Conservation (phyloP, 306 rosid genomes). For the Senna tora region DNA sequence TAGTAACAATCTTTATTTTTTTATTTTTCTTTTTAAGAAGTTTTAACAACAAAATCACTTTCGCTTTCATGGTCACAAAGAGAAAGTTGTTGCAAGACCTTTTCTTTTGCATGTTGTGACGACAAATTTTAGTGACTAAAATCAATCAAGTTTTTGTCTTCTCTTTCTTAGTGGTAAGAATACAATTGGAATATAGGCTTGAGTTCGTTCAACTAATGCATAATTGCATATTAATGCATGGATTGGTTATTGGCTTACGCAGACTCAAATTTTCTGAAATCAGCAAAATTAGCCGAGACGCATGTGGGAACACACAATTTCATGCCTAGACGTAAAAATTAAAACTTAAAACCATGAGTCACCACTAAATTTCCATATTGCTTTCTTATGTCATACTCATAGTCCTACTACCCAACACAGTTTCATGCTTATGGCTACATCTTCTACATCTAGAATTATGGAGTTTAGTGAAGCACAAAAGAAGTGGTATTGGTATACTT, state of each 20-base stretch:
- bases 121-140: not conserved
- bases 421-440: no score
- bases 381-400: conserved; percentile 3
- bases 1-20: no score
- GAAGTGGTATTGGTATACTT: no score
- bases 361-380: not conserved
- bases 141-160: not conserved
- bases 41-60: not conserved
- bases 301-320: not conserved
- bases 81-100: conserved; percentile 1
- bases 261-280: not conserved
- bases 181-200: no score
- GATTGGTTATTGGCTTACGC: not conserved
- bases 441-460: not conserved
- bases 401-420: no score
- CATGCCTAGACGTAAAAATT: not conserved
- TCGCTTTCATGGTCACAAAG: not conserved
- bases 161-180: not conserved
- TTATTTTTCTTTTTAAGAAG: not conserved
- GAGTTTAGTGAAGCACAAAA: no score
- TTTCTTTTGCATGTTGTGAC: not conserved
- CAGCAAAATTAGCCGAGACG: not conserved
- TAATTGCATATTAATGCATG: not conserved
- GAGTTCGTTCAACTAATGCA: not conserved
- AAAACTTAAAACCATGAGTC: not conserved